Conservation (phyloP, 2,329 filamentous ascomycete species). For the Talaromyces pinophilus region DNA sequence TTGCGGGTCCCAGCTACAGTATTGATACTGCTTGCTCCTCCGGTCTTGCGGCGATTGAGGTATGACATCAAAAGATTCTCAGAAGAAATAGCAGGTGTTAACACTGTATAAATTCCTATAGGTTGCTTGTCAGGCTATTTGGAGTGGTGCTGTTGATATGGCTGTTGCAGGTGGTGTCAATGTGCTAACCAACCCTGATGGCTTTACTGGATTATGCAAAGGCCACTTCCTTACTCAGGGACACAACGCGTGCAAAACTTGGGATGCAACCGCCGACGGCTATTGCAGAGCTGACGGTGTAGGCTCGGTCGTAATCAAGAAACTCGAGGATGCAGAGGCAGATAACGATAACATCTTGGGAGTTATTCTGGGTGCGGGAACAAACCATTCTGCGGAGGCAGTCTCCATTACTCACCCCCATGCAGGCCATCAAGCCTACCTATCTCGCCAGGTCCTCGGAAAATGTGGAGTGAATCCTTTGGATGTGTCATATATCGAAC, state of each 20-base stretch:
- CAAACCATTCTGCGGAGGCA: conserved; percentile 52
- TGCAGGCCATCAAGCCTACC: conserved; percentile 69
- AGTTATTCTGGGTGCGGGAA: conserved; percentile 71
- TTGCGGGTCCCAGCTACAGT: conserved; percentile 69
- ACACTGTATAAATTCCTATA: not conserved
- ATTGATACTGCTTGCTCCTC: conserved; percentile 80
- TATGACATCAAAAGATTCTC: not conserved
- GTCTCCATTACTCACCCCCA: conserved; percentile 84
- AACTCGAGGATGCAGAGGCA: conserved; percentile 72
- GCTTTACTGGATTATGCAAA: conserved; percentile 72
- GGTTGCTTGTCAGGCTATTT: conserved; percentile 67
- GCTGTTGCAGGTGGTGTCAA: conserved; percentile 75
- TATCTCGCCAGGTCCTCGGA: conserved; percentile 70
- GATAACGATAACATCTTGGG: conserved; percentile 72
- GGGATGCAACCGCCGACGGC: conserved; percentile 76
- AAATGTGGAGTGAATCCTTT: conserved; percentile 73
- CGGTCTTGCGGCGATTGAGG: conserved; percentile 64
- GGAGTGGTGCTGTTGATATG: conserved; percentile 76
- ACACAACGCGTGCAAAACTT: conserved; percentile 75
- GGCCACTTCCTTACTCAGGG: conserved; percentile 74
- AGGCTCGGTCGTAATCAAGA: conserved; percentile 73
- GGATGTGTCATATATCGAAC: conserved; percentile 81
- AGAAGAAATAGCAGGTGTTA: no score
- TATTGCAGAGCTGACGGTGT: conserved; percentile 80
- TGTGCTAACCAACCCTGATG: conserved; percentile 75